These are phyloP conservation scores for Termitomyces sp. DNA, from an alignment of 768 basidiomycete genomes.

Conservation along the genomic window DNA sequence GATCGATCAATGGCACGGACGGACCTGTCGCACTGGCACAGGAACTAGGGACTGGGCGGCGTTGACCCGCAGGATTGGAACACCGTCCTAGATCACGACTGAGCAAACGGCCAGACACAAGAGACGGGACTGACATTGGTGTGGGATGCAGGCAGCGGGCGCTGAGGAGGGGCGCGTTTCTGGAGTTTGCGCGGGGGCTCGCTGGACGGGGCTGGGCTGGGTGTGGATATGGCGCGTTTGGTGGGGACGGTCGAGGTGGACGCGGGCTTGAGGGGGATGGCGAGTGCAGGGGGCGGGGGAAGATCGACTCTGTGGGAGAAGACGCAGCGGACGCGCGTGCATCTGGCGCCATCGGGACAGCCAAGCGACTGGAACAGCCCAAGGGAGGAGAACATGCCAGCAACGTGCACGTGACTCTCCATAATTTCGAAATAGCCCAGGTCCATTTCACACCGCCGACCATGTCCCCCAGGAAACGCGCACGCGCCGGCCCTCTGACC, in stretches of 20 bases:
- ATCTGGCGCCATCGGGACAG: slow-evolving; percentile 56
- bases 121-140: slow-evolving; percentile 26
- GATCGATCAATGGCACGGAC: slow-evolving; percentile 13
- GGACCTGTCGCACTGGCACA: slow-evolving; percentile 71
- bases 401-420: slow-evolving; percentile 1
- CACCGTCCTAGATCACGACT: slow-evolving; percentile 45
- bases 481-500: slow-evolving; percentile 4
- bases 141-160: slow-evolving; percentile 40
- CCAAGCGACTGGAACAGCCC: slow-evolving; percentile 55
- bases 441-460: background rate
- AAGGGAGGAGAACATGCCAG: slow-evolving; percentile 61
- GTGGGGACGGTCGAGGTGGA: slow-evolving; percentile 36
- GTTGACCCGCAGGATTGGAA: slow-evolving; percentile 63
- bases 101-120: background rate
- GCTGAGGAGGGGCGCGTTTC: slow-evolving; percentile 44
- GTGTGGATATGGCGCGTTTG: slow-evolving; percentile 46
- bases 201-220: slow-evolving; percentile 38
- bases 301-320: slow-evolving; percentile 59
- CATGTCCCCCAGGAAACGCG: slow-evolving; percentile 7
- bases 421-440: background rate
- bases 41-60: slow-evolving; percentile 71
- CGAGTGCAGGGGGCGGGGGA: slow-evolving; percentile 34
- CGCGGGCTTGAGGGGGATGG: slow-evolving; percentile 33
- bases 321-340: slow-evolving; percentile 54
- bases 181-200: slow-evolving; percentile 63